These are phyloP conservation scores for Ramularia collo-cygni DNA, from an alignment of 2,329 filamentous ascomycete species.

Conservation along the genomic window DNA sequence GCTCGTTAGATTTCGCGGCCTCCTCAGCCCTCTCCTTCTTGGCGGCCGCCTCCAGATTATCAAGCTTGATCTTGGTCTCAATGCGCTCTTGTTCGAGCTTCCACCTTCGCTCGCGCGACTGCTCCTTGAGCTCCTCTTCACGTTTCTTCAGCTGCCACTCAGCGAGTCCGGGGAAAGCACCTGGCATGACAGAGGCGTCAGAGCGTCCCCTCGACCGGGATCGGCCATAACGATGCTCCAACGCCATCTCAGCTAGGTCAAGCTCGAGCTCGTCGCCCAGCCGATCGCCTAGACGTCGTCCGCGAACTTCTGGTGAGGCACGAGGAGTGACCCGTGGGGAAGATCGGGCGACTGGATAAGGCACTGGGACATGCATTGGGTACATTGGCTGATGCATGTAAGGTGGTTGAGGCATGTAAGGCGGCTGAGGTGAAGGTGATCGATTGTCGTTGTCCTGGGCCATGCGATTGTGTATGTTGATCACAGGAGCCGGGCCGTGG, in stretches of 20 bases:
- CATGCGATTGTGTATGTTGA: constrained; percentile 42
- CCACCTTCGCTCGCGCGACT: constrained; percentile 28
- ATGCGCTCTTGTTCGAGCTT: constrained; percentile 34
- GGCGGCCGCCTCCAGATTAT: constrained; percentile 24
- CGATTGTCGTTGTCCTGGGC: constrained; percentile 12
- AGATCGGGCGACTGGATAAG: constrained; percentile 23
- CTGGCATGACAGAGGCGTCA: constrained; percentile 15
- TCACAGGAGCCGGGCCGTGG: constrained; percentile 36
- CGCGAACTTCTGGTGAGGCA: constrained; percentile 16
- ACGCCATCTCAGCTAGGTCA: constrained; percentile 26
- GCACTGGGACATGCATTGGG: no score
- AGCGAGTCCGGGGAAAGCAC: constrained; percentile 13
- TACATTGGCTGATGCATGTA: neutral
- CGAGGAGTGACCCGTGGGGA: constrained; percentile 16
- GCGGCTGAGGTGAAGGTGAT: constrained; percentile 12
- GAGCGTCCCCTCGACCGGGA: constrained; percentile 29
- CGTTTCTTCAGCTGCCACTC: constrained; percentile 29
- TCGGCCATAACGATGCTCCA: constrained; percentile 26
- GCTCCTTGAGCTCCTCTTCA: constrained; percentile 29
- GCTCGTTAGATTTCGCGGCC: constrained; percentile 23
- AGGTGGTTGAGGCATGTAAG: constrained; percentile 5
- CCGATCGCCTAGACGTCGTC: constrained; percentile 16
- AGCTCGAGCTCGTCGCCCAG: constrained; percentile 24
- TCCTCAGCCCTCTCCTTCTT: constrained; percentile 29
- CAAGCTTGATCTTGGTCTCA: constrained; percentile 22